Conservation (phyloP, 345 rosid genomes). For the Physaria fendleri region DNA sequence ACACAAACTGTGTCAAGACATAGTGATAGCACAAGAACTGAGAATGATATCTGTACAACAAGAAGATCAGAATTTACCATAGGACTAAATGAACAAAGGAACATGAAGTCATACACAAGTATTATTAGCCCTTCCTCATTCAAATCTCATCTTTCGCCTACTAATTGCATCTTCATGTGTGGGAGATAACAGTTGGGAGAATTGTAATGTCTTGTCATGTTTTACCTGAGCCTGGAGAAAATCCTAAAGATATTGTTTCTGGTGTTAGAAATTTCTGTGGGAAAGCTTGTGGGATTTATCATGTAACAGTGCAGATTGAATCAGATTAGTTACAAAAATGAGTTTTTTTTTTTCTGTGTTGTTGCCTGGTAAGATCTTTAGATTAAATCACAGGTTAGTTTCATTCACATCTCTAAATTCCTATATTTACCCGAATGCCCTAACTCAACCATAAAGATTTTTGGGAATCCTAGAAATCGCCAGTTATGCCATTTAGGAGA, state of each 20-base stretch:
- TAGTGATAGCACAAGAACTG: not conserved
- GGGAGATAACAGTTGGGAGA: conserved; percentile 74
- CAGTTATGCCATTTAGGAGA: too few relatives aligned
- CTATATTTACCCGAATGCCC: too few relatives aligned
- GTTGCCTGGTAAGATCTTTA: not conserved
- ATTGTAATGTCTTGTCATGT: conserved; percentile 64
- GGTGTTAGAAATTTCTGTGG: conserved; percentile 51
- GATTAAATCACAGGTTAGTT: too few relatives aligned
- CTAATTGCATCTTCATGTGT: too few relatives aligned
- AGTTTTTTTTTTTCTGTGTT: not conserved
- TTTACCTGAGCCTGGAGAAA: conserved; percentile 43
- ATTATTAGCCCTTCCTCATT: too few relatives aligned
- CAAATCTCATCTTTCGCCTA: too few relatives aligned
- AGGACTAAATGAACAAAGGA: not conserved
- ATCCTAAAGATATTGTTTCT: conserved; percentile 38
- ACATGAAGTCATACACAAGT: not conserved
- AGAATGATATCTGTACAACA: not conserved
- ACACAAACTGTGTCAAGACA: not conserved
- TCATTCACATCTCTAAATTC: too few relatives aligned
- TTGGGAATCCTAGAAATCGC: too few relatives aligned
- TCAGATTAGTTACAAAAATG: conserved; percentile 14
- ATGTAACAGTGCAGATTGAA: too few relatives aligned
- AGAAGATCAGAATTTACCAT: too few relatives aligned
- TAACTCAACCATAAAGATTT: too few relatives aligned
- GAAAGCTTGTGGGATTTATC: too few relatives aligned